phyloP scores from a whole-genome alignment of 768 basidiomycete species.

The Russula olivacea region DNA sequence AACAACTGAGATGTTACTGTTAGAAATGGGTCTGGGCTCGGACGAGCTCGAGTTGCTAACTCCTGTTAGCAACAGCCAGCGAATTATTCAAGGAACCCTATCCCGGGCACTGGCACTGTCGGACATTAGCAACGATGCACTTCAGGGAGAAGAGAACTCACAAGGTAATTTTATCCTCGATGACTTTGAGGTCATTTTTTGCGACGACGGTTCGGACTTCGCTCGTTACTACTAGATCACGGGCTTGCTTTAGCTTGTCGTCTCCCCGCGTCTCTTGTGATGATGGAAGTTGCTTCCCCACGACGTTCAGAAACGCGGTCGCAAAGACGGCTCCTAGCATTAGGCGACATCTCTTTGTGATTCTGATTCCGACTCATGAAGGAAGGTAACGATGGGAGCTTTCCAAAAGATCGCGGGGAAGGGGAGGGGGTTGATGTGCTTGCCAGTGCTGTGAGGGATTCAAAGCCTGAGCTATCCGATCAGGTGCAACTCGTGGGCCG shows the following conservation, averaged over 20 bases:
- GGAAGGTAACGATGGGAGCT: not conserved
- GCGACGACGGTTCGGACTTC: not conserved
- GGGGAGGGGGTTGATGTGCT: not conserved
- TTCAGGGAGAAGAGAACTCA: not conserved
- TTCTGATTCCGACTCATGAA: not conserved
- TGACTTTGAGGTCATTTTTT: not conserved
- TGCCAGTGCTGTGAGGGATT: not conserved
- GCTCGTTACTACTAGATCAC: not conserved
- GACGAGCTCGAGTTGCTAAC: too few species aligned
- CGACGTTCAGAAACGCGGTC: not conserved
- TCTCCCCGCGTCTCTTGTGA: conserved; percentile 7
- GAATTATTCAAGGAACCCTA: too few species aligned
- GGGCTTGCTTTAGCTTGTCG: not conserved
- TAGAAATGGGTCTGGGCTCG: too few species aligned
- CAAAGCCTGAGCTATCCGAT: not conserved
- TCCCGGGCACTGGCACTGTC: conserved; percentile 7
- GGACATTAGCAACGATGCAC: not conserved
- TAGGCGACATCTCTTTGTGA: not conserved
- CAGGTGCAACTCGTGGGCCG: too few species aligned
- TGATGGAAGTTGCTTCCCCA: not conserved
- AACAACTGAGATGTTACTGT: too few species aligned
- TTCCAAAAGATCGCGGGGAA: not conserved
- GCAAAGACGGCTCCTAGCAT: not conserved
- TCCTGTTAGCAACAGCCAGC: too few species aligned
- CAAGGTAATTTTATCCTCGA: not conserved